Conservation (phyloP, 495 filamentous ascomycete species). For the Penicillium cataractarum region DNA sequence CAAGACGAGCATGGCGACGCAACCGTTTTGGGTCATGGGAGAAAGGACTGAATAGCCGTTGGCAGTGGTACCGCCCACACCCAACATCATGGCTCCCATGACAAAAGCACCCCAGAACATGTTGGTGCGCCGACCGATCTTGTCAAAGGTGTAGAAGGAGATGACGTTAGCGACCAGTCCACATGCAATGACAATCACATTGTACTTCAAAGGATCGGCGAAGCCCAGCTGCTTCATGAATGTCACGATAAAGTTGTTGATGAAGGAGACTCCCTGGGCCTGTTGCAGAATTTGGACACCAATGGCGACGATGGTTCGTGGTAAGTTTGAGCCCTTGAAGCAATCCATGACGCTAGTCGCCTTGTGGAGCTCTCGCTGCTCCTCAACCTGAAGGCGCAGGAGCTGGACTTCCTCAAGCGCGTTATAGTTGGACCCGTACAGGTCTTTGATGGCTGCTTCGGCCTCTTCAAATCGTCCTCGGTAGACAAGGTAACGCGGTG, state of each 20-base stretch:
- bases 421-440: neutral
- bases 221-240: conserved; percentile 28
- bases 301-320: neutral
- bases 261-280: conserved; percentile 63
- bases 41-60: neutral
- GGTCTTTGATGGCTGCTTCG: neutral
- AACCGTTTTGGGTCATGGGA: neutral
- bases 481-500: neutral
- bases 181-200: neutral
- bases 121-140: neutral
- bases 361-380: neutral
- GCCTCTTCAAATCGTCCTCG: neutral
- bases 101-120: neutral
- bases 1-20: neutral
- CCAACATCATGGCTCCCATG: neutral
- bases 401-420: neutral
- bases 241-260: conserved; percentile 30
- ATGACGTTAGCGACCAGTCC: neutral
- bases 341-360: neutral
- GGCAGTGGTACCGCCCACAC: neutral
- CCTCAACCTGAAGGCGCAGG: neutral
- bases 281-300: conserved; percentile 57
- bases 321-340: neutral
- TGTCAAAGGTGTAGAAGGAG: neutral
- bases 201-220: conserved; percentile 48